Percentiles rank a stretch among this genome's conserved stretches.
Evolutionary conservation across 352 stramenopile genomes (phyloP).

Genomic region (Phytopythium boreale): DNA sequence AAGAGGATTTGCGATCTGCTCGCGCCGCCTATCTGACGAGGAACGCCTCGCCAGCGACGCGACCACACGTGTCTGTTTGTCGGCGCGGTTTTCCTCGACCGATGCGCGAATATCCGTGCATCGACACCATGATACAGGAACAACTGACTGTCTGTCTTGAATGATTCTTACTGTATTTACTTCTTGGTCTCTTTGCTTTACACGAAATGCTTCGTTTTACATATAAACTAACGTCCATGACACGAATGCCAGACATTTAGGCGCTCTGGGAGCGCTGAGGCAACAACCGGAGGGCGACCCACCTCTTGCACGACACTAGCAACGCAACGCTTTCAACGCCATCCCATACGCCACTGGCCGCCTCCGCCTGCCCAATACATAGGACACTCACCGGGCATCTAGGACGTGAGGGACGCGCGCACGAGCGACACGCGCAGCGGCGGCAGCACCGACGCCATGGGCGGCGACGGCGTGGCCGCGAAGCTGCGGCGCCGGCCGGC

Average conservation of each 20-base stretch:
- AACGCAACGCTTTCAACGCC: not conserved
- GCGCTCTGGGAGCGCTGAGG: not conserved
- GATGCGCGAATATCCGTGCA: not conserved
- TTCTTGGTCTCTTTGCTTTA: not conserved
- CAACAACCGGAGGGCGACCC: not conserved
- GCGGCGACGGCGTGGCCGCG: conserved; percentile 22
- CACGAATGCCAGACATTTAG: not conserved
- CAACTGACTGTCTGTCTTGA: not conserved
- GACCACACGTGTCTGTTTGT: not conserved
- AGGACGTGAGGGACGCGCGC: conserved; percentile 33
- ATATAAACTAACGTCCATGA: not conserved
- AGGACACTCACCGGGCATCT: not conserved
- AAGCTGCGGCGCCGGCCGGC: conserved; percentile 23
- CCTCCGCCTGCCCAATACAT: not conserved
- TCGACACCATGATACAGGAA: no score
- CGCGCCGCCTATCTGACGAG: not conserved
- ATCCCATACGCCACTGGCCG: not conserved
- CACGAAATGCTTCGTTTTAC: not conserved
- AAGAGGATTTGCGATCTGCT: conserved; percentile 6
- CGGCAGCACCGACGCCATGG: conserved; percentile 21
- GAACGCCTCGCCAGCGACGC: no score
- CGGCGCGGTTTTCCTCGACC: not conserved
- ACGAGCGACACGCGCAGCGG: conserved; percentile 41
- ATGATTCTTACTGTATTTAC: not conserved
- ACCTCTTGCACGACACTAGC: not conserved